Base-by-base conservation (phyloP, 257 asterid species). In the Nicotiana paniculata region DNA sequence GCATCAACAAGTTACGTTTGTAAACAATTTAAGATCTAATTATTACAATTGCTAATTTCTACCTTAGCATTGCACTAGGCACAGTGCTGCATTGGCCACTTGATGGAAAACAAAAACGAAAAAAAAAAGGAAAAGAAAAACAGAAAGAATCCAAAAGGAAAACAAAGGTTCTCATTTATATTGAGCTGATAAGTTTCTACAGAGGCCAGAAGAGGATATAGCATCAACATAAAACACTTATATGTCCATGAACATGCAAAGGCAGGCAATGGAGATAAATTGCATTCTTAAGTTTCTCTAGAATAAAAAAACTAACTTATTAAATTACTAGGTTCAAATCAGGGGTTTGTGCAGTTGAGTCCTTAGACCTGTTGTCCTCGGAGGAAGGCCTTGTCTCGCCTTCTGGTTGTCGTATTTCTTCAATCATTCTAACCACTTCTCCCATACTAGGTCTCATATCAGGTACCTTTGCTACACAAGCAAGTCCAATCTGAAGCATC, bases 401-500 rank as follows among this genome's bases (percentile, higher is more conserved):
- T 12, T 95, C 94, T 0, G 91, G 83, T 43, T 85, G 90, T 59
- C 94, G 86, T 48, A 92, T 74, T 9, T 91, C 92, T 82, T 95
- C 95, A 32, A 95, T 90, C 97, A 93, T 80, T 53, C 92, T 85
- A 2, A 94, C 91, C 24, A 93, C 94, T 46, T 96, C 93, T 2
- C 90, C 95, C 94, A 96, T 93, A 0, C 82, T 46, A 1, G 99
- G 98, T 55, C 99, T 68, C 84, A 32, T 67, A 4, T 96, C 99
- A 2, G 94, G 85, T 62, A 82, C 85, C 82, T 92, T 91, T 0
- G 93, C 91, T 68, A 90, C 99, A 4, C 99, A 96, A 4, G 97
- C 81, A 57, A 96, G 89, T 0, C 94, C 98, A 53, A 96, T 91
- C 85, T 96, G 99, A 48, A 96, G 98, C 98, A 96, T 87, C 87